A percentile compares a stretch with the other conserved stretches of the same genome.
phyloP scores from a whole-genome alignment of 2,329 filamentous ascomycete genomes.

The Verticillium alfalfae region DNA sequence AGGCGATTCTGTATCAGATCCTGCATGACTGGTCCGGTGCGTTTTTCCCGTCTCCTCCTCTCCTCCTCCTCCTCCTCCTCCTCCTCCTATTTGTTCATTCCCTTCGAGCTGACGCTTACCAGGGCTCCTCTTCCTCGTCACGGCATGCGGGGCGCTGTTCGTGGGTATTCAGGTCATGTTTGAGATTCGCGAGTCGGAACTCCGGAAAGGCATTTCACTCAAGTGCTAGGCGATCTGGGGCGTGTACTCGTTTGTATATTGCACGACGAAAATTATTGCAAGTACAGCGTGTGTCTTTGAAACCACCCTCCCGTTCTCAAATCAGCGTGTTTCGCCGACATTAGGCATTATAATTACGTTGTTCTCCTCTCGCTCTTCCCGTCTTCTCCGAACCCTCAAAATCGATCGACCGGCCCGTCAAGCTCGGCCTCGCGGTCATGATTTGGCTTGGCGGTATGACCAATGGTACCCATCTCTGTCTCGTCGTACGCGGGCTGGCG shows the following conservation, averaged over 20 bases:
- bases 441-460: not conserved
- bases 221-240: constrained; percentile 57
- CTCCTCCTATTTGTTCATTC: no score
- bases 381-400: not conserved
- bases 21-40: constrained; percentile 66
- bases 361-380: not conserved
- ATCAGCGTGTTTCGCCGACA: not conserved
- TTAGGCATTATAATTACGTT: not conserved
- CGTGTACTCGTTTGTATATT: not conserved
- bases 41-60: constrained; percentile 11
- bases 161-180: constrained; percentile 93
- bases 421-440: not conserved
- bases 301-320: not conserved
- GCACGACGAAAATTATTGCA: no score
- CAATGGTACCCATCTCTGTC: constrained; percentile 9
- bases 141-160: constrained; percentile 71
- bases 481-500: constrained; percentile 1
- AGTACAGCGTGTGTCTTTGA: not conserved
- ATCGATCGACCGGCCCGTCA: not conserved
- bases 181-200: constrained; percentile 82
- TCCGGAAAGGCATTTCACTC: constrained; percentile 72
- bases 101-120: constrained; percentile 14
- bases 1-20: constrained; percentile 70
- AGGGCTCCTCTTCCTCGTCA: constrained; percentile 68
- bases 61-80: not conserved